These are phyloP conservation scores for Gossypium schwendimanii DNA, from an alignment of 441 rosid genomes.

Conservation along the genomic window DNA sequence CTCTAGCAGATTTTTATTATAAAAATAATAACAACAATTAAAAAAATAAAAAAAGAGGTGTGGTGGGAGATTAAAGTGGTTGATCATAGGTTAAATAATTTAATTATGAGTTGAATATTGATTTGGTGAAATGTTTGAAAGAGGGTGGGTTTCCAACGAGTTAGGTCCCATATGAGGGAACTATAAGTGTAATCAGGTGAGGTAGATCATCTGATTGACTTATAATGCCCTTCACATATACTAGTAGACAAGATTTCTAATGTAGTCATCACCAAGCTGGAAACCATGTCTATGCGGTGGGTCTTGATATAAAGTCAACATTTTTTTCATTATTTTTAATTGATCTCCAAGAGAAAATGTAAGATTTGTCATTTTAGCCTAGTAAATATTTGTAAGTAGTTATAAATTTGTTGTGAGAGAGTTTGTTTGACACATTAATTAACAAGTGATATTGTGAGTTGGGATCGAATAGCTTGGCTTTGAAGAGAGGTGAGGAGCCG, in stretches of 20 bases:
- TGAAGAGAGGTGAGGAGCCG: conserved; percentile 21
- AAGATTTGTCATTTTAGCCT: background rate
- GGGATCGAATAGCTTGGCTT: conserved; percentile 22
- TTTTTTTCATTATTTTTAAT: background rate
- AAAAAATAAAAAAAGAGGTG: too few relatives aligned
- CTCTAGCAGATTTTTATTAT: background rate
- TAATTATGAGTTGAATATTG: background rate
- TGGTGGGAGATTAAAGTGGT: background rate
- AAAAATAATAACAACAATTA: background rate
- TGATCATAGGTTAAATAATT: background rate
- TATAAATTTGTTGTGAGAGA: background rate
- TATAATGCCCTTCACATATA: background rate
- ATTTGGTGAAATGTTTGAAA: background rate
- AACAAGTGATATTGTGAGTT: background rate
- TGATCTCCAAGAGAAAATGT: background rate
- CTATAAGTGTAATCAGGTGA: background rate
- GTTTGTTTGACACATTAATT: background rate
- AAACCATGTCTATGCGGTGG: background rate
- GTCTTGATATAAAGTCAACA: background rate
- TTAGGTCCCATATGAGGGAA: background rate
- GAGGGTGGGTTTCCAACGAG: background rate
- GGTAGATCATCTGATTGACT: conserved; percentile 3
- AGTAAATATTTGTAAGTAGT: background rate
- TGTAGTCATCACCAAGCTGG: background rate
- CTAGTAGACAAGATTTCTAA: background rate